A percentile compares a stretch with the other conserved stretches of the same genome.
Evolutionary conservation across 768 basidiomycete species (phyloP).

Genomic region (Roridomyces roridus): DNA sequence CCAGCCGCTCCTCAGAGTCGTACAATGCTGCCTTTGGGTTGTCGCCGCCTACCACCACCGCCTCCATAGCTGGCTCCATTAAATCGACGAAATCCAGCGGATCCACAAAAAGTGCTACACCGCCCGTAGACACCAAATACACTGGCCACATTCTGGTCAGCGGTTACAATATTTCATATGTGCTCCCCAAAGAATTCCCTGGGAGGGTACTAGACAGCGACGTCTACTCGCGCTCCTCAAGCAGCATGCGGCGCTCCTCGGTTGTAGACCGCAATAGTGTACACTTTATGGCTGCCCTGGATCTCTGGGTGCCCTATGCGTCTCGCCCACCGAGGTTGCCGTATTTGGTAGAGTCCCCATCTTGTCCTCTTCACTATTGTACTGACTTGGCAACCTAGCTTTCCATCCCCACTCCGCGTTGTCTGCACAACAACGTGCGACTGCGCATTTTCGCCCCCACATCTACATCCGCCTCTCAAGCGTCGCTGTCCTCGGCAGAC

Average conservation of each 20-base stretch:
- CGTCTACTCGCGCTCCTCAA: constrained; percentile 28
- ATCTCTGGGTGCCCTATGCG: constrained; percentile 74
- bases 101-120: constrained; percentile 32
- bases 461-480: constrained; percentile 61
- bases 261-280: constrained; percentile 63
- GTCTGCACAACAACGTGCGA: constrained; percentile 76
- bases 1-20: constrained; percentile 64
- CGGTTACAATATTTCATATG: constrained; percentile 77
- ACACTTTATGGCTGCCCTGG: constrained; percentile 84
- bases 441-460: constrained; percentile 75
- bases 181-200: constrained; percentile 72
- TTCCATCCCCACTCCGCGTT: constrained; percentile 79
- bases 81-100: constrained; percentile 45
- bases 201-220: constrained; percentile 39
- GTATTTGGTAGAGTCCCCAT: constrained; percentile 57
- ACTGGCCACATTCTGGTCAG: constrained; percentile 80
- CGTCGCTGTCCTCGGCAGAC: constrained; percentile 78
- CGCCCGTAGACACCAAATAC: constrained; percentile 69
- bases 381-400: constrained; percentile 48
- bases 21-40: constrained; percentile 64
- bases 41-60: constrained; percentile 38
- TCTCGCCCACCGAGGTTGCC: constrained; percentile 74
- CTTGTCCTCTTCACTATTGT: background rate
- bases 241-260: constrained; percentile 56
- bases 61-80: constrained; percentile 37